A percentile compares a stretch with the other conserved stretches of the same genome.
These are phyloP conservation scores for Pelargonium australe DNA, from an alignment of 441 rosid genomes.

Conservation along the genomic window DNA sequence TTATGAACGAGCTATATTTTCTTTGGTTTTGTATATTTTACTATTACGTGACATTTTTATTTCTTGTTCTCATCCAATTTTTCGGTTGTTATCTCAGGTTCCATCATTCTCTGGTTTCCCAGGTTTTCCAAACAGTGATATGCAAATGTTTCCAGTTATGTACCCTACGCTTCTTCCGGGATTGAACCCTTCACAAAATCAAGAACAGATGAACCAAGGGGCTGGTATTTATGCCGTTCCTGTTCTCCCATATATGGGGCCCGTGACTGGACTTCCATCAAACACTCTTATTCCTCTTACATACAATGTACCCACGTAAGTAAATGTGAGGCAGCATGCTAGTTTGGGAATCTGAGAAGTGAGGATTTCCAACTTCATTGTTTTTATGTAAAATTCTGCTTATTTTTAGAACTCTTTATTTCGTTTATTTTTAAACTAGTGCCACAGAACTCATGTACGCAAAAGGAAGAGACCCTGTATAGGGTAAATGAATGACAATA, in stretches of 20 bases:
- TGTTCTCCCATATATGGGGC: constrained; percentile 50
- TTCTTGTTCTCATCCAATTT: neutral
- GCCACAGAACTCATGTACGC: too few relatives aligned
- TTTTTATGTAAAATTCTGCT: neutral
- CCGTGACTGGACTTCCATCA: constrained; percentile 55
- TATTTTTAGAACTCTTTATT: neutral
- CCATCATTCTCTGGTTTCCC: constrained; percentile 40
- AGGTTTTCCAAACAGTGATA: constrained; percentile 38
- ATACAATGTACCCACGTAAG: constrained; percentile 78
- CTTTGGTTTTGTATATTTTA: neutral
- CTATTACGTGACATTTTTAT: neutral
- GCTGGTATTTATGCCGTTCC: constrained; percentile 88
- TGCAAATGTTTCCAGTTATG: constrained; percentile 53
- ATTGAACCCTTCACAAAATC: constrained; percentile 34
- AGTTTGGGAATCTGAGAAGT: neutral
- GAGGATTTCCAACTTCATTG: neutral
- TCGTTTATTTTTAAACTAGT: neutral
- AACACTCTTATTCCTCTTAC: constrained; percentile 84
- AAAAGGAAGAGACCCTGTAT: too few relatives aligned
- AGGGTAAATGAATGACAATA: too few relatives aligned
- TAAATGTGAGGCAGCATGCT: neutral
- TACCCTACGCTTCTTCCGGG: constrained; percentile 53
- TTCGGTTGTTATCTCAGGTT: constrained; percentile 28
- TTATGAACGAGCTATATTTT: too few relatives aligned
- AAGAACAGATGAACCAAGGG: constrained; percentile 55